A percentile compares a stretch with the other conserved stretches of the same genome.
These are phyloP conservation scores for Curvularia spicifera DNA, from an alignment of 2,329 filamentous ascomycete genomes.

Conservation along the genomic window DNA sequence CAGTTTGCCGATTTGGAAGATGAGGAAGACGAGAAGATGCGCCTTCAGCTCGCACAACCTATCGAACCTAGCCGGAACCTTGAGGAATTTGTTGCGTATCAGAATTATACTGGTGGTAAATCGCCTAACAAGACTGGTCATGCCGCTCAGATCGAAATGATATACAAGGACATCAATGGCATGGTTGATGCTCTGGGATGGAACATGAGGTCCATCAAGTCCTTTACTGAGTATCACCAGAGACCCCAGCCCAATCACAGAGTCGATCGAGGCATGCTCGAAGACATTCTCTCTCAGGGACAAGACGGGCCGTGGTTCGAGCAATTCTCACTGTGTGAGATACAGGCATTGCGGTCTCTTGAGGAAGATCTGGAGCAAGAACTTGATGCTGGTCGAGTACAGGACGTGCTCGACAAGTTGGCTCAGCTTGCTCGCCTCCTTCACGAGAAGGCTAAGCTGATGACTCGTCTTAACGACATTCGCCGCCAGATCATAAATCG, in stretches of 20 bases:
- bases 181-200: conserved; percentile 95
- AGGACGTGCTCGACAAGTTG: conserved; percentile 71
- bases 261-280: conserved; percentile 70
- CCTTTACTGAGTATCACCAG: conserved; percentile 69
- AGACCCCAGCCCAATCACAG: conserved; percentile 54
- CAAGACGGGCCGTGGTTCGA: conserved; percentile 59
- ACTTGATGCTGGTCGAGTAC: conserved; percentile 71
- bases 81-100: conserved; percentile 69
- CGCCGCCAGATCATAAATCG: conserved; percentile 74
- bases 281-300: conserved; percentile 47
- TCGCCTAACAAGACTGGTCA: conserved; percentile 50
- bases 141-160: conserved; percentile 57
- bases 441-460: conserved; percentile 72
- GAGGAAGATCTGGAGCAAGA: conserved; percentile 68
- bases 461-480: conserved; percentile 76
- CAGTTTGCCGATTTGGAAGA: conserved; percentile 47
- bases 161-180: conserved; percentile 82
- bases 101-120: conserved; percentile 52
- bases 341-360: conserved; percentile 69
- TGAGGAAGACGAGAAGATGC: conserved; percentile 73
- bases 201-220: conserved; percentile 72
- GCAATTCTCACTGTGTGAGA: conserved; percentile 77
- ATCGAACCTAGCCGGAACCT: conserved; percentile 67
- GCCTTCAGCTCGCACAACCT: conserved; percentile 66
- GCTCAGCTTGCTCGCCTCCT: conserved; percentile 70